These are phyloP conservation scores for Solanum ahanhuiri DNA, from an alignment of 257 asterid species.

Conservation along the genomic window DNA sequence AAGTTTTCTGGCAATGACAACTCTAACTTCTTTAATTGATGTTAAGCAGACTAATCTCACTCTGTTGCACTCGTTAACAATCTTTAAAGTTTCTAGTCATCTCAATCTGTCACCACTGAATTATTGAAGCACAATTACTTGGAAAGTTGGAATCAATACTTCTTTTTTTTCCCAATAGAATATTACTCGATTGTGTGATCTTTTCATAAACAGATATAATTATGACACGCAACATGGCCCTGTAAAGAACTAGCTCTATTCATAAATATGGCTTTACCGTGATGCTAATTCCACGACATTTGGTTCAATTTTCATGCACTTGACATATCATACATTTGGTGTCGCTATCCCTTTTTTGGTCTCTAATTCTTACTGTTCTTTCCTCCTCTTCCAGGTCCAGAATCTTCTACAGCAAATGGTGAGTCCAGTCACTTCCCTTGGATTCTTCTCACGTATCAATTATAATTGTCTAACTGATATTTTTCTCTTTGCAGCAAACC, in stretches of 20 bases:
- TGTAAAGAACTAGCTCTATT: neutral
- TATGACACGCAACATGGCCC: neutral
- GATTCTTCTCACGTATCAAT: neutral
- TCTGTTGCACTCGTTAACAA: neutral
- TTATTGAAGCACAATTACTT: neutral
- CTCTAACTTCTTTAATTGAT: neutral
- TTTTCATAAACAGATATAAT: neutral
- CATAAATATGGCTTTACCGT: neutral
- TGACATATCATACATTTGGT: neutral
- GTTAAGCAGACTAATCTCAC: neutral
- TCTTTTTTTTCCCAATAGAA: neutral
- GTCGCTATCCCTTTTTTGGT: neutral
- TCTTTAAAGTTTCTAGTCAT: neutral
- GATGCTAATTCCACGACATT: neutral
- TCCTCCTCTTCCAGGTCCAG: conserved; percentile 48
- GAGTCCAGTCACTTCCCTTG: conserved; percentile 10
- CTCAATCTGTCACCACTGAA: neutral
- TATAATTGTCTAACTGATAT: neutral
- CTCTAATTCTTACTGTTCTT: neutral
- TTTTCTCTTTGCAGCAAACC: conserved; percentile 53
- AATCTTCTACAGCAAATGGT: conserved; percentile 87
- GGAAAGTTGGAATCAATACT: neutral
- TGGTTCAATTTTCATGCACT: neutral
- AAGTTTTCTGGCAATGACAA: conserved; percentile 13
- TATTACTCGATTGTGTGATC: neutral